A percentile compares a stretch with the other conserved stretches of the same genome.
phyloP scores from a whole-genome alignment of 495 filamentous ascomycete genomes.

The Lepraria neglecta region DNA sequence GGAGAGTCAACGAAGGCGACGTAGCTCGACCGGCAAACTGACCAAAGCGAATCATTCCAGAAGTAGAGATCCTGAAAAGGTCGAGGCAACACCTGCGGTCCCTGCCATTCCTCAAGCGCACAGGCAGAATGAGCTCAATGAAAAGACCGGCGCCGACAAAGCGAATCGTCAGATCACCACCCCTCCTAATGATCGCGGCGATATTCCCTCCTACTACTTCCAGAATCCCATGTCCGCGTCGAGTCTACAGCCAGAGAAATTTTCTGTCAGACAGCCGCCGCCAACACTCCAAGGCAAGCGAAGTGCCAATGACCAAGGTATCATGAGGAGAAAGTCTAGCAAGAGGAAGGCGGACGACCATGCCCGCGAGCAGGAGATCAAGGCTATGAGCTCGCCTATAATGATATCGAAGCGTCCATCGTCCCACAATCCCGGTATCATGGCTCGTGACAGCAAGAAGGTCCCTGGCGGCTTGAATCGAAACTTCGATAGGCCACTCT shows the following conservation, averaged over 20 bases:
- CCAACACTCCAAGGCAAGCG: conserved; percentile 61
- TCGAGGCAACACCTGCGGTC: conserved; percentile 29
- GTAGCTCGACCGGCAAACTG: conserved; percentile 28
- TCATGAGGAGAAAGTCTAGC: conserved; percentile 64
- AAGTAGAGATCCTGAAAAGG: conserved; percentile 29
- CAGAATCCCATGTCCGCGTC: conserved; percentile 38
- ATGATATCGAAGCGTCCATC: conserved; percentile 56
- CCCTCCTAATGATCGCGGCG: conserved; percentile 28
- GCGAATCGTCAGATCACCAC: conserved; percentile 31
- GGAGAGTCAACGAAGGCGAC: conserved; percentile 39
- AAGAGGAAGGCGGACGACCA: conserved; percentile 70
- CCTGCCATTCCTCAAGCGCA: conserved; percentile 26
- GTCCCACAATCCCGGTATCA: conserved; percentile 47
- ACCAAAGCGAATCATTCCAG: conserved; percentile 25
- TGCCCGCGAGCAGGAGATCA: conserved; percentile 76
- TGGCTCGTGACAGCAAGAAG: conserved; percentile 60
- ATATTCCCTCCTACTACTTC: conserved; percentile 44
- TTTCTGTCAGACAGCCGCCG: conserved; percentile 42
- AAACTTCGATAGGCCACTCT: conserved; percentile 56
- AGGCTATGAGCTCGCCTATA: conserved; percentile 68
- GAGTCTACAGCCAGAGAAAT: conserved; percentile 42
- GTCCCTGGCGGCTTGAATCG: conserved; percentile 51
- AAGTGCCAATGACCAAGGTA: conserved; percentile 46
- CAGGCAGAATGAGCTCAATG: conserved; percentile 29
- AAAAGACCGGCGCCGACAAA: conserved; percentile 28